Conservation (phyloP, 805 yeast genomes). For the Lipomyces sp. region DNA sequence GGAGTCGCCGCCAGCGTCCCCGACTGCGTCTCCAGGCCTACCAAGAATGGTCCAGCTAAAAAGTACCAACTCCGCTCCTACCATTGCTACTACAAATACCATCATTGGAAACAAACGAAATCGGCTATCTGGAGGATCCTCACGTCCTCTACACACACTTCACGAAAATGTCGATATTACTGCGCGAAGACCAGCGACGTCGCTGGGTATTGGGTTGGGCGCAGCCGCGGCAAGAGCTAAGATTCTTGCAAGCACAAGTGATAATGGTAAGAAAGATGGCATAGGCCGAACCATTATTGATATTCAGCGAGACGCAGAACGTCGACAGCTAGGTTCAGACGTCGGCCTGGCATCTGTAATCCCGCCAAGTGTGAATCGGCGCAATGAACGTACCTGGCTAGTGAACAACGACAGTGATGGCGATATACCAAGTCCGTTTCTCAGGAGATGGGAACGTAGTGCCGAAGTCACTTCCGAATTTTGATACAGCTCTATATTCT, state of each 20-base stretch:
- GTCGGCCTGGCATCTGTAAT: not conserved
- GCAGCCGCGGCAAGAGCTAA: conserved; percentile 43
- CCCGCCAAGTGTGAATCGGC: not conserved
- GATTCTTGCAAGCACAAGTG: conserved; percentile 43
- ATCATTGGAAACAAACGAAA: conserved; percentile 5
- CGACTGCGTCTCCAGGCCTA: conserved; percentile 20
- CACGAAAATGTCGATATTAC: conserved; percentile 25
- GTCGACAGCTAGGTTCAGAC: not conserved
- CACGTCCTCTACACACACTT: conserved; percentile 32
- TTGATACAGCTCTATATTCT: not conserved
- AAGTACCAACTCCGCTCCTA: conserved; percentile 13
- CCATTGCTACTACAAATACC: conserved; percentile 10
- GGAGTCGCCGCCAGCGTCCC: conserved; percentile 12
- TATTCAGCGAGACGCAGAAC: conserved; percentile 41
- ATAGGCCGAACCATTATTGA: conserved; percentile 42
- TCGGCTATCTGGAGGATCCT: conserved; percentile 21
- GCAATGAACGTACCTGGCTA: conserved; percentile 8
- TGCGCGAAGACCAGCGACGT: conserved; percentile 21
- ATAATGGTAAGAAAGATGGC: conserved; percentile 35
- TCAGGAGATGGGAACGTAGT: conserved; percentile 25
- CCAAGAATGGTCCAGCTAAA: conserved; percentile 2
- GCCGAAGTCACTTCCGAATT: conserved; percentile 4
- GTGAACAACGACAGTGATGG: conserved; percentile 18
- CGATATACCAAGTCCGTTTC: conserved; percentile 26
- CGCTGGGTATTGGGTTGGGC: conserved; percentile 39